These are phyloP conservation scores for Aspergillus sp. DNA, from an alignment of 2,329 filamentous ascomycete species.

Conservation along the genomic window DNA sequence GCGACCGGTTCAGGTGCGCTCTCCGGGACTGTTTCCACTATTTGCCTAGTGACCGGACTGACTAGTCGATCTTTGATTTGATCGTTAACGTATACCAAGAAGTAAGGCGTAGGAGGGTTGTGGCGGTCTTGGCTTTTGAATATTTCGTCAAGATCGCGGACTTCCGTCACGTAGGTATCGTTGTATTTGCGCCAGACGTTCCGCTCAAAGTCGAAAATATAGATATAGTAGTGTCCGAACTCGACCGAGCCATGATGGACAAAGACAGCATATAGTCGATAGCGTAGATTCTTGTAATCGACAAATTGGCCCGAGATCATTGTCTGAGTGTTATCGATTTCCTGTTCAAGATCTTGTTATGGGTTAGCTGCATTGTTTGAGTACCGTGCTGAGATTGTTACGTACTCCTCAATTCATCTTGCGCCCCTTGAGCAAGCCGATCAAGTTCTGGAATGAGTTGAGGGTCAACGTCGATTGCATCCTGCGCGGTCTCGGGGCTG, in stretches of 20 bases:
- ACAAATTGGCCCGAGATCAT: slow-evolving; percentile 61
- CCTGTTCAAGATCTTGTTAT: slow-evolving; percentile 34
- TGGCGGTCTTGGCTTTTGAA: slow-evolving; percentile 63
- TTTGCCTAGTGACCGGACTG: slow-evolving; percentile 56
- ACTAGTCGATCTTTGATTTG: slow-evolving; percentile 60
- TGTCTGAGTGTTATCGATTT: slow-evolving; percentile 51
- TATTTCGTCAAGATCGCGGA: slow-evolving; percentile 64
- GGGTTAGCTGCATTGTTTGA: slow-evolving; percentile 9
- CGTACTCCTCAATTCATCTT: slow-evolving; percentile 49
- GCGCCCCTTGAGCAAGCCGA: slow-evolving; percentile 46
- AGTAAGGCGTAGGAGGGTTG: slow-evolving; percentile 74
- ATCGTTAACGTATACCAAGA: slow-evolving; percentile 78
- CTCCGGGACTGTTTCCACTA: slow-evolving; percentile 22
- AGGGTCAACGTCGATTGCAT: slow-evolving; percentile 45
- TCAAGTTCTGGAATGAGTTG: slow-evolving; percentile 44
- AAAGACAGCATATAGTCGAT: slow-evolving; percentile 87
- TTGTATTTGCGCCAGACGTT: slow-evolving; percentile 92
- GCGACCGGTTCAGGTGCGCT: background rate
- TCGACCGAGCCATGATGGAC: slow-evolving; percentile 72
- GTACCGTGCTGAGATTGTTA: background rate
- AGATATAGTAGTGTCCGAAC: slow-evolving; percentile 94
- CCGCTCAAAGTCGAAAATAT: slow-evolving; percentile 84
- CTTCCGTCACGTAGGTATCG: slow-evolving; percentile 74
- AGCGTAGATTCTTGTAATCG: slow-evolving; percentile 65
- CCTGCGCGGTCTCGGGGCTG: slow-evolving; percentile 28